phyloP scores from a whole-genome alignment of 23 red algal genomes.

The Pyropia yezoensis region DNA sequence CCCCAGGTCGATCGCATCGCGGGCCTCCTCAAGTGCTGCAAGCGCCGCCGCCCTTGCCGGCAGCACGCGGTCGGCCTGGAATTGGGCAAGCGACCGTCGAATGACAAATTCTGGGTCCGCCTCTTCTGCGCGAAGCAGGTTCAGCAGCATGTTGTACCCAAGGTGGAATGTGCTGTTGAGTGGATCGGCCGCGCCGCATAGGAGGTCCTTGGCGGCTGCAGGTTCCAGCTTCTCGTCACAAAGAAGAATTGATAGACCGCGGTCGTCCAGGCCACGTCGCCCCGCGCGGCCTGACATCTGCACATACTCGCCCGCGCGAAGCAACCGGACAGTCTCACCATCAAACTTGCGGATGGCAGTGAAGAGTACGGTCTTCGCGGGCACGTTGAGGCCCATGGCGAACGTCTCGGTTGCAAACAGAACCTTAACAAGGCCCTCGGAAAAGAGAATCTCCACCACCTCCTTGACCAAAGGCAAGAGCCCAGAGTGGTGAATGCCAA shows the following conservation, averaged over 20 bases:
- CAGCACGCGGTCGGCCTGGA: slow-evolving; percentile 63
- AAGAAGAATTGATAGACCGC: slow-evolving; percentile 75
- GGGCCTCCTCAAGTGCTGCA: slow-evolving; percentile 32
- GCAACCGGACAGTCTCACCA: slow-evolving; percentile 49
- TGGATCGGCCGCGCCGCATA: slow-evolving; percentile 66
- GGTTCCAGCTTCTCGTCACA: slow-evolving; percentile 81
- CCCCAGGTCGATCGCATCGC: slow-evolving; percentile 36
- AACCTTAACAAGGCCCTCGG: slow-evolving; percentile 83
- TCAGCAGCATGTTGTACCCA: slow-evolving; percentile 93
- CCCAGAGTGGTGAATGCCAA: slow-evolving; percentile 99
- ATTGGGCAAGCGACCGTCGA: slow-evolving; percentile 80
- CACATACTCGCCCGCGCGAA: slow-evolving; percentile 81
- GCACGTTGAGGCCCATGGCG: slow-evolving; percentile 98
- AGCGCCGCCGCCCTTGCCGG: slow-evolving; percentile 34
- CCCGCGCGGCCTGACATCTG: slow-evolving; percentile 98
- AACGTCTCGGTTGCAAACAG: slow-evolving; percentile 99
- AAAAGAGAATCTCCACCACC: slow-evolving; percentile 92
- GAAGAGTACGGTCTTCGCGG: slow-evolving; percentile 87
- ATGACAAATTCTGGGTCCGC: slow-evolving; percentile 86
- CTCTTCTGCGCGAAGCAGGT: slow-evolving; percentile 84
- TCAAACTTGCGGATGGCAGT: slow-evolving; percentile 82
- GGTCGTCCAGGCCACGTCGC: slow-evolving; percentile 71
- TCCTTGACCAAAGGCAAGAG: slow-evolving; percentile 94
- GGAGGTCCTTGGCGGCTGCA: slow-evolving; percentile 40
- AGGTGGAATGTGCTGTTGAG: slow-evolving; percentile 80